Evolutionary conservation across 257 asterid genomes (phyloP).

Genomic region (Thymus quinquecostatus): DNA sequence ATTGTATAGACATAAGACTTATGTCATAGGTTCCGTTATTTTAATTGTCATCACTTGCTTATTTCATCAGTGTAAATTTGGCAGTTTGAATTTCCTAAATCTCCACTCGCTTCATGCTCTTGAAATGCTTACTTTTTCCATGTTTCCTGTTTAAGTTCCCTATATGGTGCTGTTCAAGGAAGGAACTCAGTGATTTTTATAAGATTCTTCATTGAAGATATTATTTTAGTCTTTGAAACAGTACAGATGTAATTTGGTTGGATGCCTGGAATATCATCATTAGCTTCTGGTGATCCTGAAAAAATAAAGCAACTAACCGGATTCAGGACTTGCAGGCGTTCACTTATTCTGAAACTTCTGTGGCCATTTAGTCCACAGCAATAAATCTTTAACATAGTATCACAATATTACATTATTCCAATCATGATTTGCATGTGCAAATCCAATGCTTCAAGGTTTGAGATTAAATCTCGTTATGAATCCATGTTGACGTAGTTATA

Average conservation of each 20-base stretch:
- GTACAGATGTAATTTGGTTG: neutral
- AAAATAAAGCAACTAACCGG: neutral
- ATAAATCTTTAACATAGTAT: neutral
- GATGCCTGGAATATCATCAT: neutral
- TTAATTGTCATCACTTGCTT: neutral
- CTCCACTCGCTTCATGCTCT: neutral
- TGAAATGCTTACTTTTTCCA: neutral
- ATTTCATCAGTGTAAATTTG: neutral
- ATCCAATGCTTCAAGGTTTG: neutral
- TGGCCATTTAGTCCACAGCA: neutral
- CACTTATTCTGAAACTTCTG: neutral
- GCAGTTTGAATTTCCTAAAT: neutral
- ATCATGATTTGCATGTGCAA: neutral
- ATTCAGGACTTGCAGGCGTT: neutral
- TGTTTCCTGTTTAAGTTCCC: neutral
- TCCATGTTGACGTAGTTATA: neutral
- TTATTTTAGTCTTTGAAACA: neutral
- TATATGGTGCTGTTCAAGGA: neutral
- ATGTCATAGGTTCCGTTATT: neutral
- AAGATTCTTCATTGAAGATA: neutral
- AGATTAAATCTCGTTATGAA: neutral
- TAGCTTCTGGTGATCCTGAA: neutral
- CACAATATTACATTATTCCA: neutral
- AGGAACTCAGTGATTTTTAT: neutral
- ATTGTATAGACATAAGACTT: neutral